These are phyloP conservation scores for Sequoiadendron giganteum DNA, from an alignment of 75 land plant species.

Conservation along the genomic window DNA sequence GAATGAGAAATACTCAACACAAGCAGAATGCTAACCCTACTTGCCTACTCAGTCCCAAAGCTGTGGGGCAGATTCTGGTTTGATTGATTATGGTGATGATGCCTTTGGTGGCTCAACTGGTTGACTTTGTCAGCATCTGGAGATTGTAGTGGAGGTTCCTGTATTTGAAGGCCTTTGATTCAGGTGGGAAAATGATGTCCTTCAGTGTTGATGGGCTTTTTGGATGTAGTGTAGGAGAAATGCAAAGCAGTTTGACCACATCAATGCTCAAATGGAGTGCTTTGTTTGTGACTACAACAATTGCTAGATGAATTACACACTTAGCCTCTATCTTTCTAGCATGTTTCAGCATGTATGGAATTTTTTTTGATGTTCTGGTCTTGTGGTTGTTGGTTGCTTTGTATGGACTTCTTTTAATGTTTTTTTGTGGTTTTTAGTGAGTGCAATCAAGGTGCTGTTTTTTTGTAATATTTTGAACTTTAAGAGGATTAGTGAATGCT, in stretches of 20 bases:
- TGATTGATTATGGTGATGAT: not conserved
- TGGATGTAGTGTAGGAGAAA: not conserved
- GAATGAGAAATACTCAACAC: too few relatives aligned
- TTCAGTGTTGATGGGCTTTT: too few relatives aligned
- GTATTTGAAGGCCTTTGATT: not conserved
- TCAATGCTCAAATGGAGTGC: too few relatives aligned
- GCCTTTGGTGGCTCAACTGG: not conserved
- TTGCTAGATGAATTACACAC: too few relatives aligned
- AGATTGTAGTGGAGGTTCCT: not conserved
- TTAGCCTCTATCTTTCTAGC: too few relatives aligned
- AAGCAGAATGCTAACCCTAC: too few relatives aligned
- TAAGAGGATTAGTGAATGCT: not conserved
- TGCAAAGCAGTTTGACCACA: too few relatives aligned
- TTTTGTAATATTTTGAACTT: not conserved
- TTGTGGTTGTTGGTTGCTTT: not conserved
- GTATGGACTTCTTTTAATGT: not conserved
- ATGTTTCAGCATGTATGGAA: not conserved
- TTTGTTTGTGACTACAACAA: too few relatives aligned
- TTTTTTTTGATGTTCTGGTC: not conserved
- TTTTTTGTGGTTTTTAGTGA: not conserved
- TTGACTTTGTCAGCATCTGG: not conserved
- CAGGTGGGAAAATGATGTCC: too few relatives aligned
- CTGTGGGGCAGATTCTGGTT: not conserved
- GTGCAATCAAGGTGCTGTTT: not conserved
- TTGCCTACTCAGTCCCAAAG: not conserved